These are phyloP conservation scores for Paramecium sexaurelia DNA, from an alignment of 73 alveolate genomes.

Conservation along the genomic window DNA sequence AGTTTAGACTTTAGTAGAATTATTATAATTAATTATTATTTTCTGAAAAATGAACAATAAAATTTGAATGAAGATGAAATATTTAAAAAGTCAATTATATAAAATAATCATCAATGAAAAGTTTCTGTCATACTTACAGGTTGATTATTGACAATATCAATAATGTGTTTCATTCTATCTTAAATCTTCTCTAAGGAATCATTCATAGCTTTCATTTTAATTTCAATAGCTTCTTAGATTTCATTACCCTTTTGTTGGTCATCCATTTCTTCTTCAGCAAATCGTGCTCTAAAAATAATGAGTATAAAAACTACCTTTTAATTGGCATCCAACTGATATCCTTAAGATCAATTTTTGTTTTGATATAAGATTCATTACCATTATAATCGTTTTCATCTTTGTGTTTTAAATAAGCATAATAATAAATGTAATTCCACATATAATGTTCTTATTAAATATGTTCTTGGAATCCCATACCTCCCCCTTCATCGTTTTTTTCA, in stretches of 20 bases:
- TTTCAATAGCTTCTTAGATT: background rate
- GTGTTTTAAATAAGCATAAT: conserved; percentile 85
- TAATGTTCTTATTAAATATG: conserved; percentile 84
- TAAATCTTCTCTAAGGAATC: conserved; percentile 24
- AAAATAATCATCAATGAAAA: background rate
- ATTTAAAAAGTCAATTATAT: no score
- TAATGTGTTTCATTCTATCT: background rate
- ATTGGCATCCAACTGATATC: conserved; percentile 95
- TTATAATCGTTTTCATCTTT: conserved; percentile 91
- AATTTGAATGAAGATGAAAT: no score
- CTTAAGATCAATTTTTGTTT: conserved; percentile 77
- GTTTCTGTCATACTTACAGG: conserved; percentile 21
- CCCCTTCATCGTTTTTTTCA: conserved; percentile 80
- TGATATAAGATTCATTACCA: conserved; percentile 93
- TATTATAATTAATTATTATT: no score
- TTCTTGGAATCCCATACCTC: conserved; percentile 63
- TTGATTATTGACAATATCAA: background rate
- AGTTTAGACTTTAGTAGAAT: no score
- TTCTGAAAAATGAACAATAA: no score
- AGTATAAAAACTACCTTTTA: conserved; percentile 19
- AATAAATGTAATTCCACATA: conserved; percentile 92
- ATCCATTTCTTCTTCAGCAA: conserved; percentile 36
- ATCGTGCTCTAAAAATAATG: conserved; percentile 1
- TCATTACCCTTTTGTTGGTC: background rate
- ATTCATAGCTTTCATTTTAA: background rate